Conservation (phyloP, 352 stramenopile species). For the Pythium grandisporangium region DNA sequence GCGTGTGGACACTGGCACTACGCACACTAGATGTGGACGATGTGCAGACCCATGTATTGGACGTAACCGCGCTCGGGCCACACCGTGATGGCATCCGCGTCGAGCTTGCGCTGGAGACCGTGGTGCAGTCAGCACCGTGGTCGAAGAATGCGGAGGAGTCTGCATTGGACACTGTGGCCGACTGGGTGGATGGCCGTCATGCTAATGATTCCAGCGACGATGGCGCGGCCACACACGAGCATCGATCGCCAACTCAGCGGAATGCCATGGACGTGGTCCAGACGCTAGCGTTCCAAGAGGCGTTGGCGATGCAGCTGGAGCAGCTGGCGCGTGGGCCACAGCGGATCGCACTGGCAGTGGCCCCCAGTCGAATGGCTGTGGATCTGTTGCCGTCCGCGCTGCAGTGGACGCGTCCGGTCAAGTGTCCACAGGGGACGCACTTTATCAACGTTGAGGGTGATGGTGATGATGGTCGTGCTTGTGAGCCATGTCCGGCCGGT, state of each 20-base stretch:
- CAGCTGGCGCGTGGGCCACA: slow-evolving; percentile 4
- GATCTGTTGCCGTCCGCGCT: slow-evolving; percentile 2
- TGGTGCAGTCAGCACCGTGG: too few species aligned
- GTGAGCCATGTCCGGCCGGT: slow-evolving; percentile 21
- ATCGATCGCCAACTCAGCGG: neutral
- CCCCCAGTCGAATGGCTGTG: neutral
- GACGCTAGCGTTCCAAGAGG: too few species aligned
- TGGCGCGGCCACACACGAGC: neutral
- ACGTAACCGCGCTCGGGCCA: slow-evolving; percentile 1
- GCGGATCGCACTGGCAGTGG: neutral
- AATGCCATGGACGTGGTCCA: slow-evolving; percentile 6
- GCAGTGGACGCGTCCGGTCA: slow-evolving; percentile 4
- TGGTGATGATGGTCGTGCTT: too few species aligned
- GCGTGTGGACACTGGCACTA: slow-evolving; percentile 3
- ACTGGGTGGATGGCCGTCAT: too few species aligned
- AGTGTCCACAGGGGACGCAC: slow-evolving; percentile 9
- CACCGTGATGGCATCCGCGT: too few species aligned
- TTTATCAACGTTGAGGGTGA: too few species aligned
- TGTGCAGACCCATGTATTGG: slow-evolving; percentile 6
- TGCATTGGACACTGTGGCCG: too few species aligned
- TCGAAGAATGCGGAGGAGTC: too few species aligned
- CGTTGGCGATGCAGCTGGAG: slow-evolving; percentile 1
- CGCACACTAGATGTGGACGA: slow-evolving; percentile 1
- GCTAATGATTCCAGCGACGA: too few species aligned
- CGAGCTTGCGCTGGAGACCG: too few species aligned